These are phyloP conservation scores for Epichloe sibirici DNA, from an alignment of 2,329 filamentous ascomycete genomes.

Conservation along the genomic window DNA sequence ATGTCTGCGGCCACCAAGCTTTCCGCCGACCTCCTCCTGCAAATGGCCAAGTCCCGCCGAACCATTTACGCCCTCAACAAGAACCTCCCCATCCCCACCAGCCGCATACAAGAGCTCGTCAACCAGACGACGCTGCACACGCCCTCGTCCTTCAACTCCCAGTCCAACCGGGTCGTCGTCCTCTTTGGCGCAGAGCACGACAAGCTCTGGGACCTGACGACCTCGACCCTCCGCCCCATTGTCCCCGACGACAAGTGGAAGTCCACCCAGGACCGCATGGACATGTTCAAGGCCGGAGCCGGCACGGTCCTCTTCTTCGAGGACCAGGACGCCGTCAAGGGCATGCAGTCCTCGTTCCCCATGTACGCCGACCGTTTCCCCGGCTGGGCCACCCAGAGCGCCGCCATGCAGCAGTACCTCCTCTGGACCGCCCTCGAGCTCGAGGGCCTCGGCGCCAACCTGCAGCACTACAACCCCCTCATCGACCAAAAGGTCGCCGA, in stretches of 20 bases:
- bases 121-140: constrained; percentile 52
- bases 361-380: constrained; percentile 71
- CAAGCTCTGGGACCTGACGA: constrained; percentile 70
- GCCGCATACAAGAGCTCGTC: constrained; percentile 53
- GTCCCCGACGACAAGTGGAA: constrained; percentile 54
- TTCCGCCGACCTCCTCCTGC: constrained; percentile 42
- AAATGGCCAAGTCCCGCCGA: constrained; percentile 56
- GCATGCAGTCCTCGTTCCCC: constrained; percentile 56
- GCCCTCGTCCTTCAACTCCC: constrained; percentile 80
- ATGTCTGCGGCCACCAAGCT: constrained; percentile 30
- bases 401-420: constrained; percentile 66
- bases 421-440: constrained; percentile 74
- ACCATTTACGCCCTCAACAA: constrained; percentile 57
- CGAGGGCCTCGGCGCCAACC: constrained; percentile 75
- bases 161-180: constrained; percentile 67
- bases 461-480: constrained; percentile 85
- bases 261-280: constrained; percentile 31
- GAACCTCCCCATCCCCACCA: constrained; percentile 37
- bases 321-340: constrained; percentile 55
- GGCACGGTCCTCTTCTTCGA: constrained; percentile 85
- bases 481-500: constrained; percentile 59
- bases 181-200: constrained; percentile 75
- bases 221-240: constrained; percentile 36
- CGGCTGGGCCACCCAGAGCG: constrained; percentile 61
- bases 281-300: constrained; percentile 56